A percentile compares a stretch with the other conserved stretches of the same genome.
Evolutionary conservation across 352 stramenopile species (phyloP).

Genomic region (Phytopythium litorale): DNA sequence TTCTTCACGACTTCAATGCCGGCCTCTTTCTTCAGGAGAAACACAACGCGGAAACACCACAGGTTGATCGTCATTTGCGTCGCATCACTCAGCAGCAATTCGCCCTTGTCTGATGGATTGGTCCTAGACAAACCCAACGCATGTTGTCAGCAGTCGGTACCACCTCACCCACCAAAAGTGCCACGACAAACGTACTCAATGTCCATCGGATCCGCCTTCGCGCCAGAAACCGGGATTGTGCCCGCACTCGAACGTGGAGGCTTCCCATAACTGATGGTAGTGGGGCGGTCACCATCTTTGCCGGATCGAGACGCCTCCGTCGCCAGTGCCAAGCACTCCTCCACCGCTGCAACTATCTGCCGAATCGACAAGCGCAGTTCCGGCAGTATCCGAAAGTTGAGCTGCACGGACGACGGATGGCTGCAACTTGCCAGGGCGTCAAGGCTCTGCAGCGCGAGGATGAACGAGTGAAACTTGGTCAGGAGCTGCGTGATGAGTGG

Average conservation of each 20-base stretch:
- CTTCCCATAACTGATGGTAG: neutral
- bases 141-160: neutral
- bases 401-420: conserved; percentile 55
- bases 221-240: neutral
- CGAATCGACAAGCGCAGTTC: conserved; percentile 56
- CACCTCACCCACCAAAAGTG: neutral
- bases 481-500: conserved; percentile 33
- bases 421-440: conserved; percentile 24
- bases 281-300: neutral
- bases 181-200: conserved; percentile 1
- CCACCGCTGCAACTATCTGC: conserved; percentile 41
- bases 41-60: conserved; percentile 69
- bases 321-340: conserved; percentile 20
- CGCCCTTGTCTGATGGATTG: neutral
- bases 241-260: neutral
- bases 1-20: conserved; percentile 55
- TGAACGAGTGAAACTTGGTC: conserved; percentile 50
- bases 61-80: conserved; percentile 41
- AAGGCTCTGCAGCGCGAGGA: conserved; percentile 60
- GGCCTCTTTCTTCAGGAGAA: conserved; percentile 77
- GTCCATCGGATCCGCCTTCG: neutral
- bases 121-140: neutral
- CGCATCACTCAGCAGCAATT: conserved; percentile 3
- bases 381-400: conserved; percentile 51
- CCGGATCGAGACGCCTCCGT: neutral